Base-by-base conservation (phyloP, 495 filamentous ascomycete species). In the Xylaria intraflava region DNA sequence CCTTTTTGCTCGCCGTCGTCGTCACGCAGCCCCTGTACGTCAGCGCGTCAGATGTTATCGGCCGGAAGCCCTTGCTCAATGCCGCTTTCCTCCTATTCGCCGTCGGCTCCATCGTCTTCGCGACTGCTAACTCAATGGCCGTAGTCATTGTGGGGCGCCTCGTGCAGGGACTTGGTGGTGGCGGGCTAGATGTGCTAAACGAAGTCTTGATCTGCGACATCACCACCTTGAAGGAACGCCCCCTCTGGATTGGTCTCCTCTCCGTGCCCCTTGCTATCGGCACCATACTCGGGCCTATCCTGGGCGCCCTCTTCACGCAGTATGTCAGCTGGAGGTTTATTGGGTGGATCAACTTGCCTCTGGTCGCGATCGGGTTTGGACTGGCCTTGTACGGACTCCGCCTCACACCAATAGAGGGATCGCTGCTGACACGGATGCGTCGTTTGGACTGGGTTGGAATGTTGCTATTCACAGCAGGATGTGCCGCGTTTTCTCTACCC, bases 131-230 rank as follows among this genome's bases (percentile, higher is more conserved):
- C 5, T 20, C 41, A 23, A 27, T 48, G 14, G 8, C 6, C 17
- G 19, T 40, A 1, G 2, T 53, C 1, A 76, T 93, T 42, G 75
- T 75, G 2, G 88, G 86, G 11, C 73, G 88, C 61, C 78, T 81
- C 0, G 68, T 93, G 30, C 88, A 91, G 65, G 88, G 88, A 49
- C 67, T 83, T 19, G 88, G 85, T 16, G 86, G 82, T 42, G 88
- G 88, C 55, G 88, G 88, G 0, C 72, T 90, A 23, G 71, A 89
- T 10, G 78, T 83, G 11, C 65, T 93, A 51, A 79, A 81, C 17
- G 85, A 88, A 59, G 84, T 91, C 11, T n/a, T 38, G 5, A 14
- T 38, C 4, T 38, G 33, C 4, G 88, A 92, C 39, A 46, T 64
- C 19, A 55, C 52, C 1, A 55, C 51, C 9, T 43, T 59, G 12